These are phyloP conservation scores for Edaphochlamys debaryana DNA, from an alignment of 139 green algal genomes.

Conservation along the genomic window DNA sequence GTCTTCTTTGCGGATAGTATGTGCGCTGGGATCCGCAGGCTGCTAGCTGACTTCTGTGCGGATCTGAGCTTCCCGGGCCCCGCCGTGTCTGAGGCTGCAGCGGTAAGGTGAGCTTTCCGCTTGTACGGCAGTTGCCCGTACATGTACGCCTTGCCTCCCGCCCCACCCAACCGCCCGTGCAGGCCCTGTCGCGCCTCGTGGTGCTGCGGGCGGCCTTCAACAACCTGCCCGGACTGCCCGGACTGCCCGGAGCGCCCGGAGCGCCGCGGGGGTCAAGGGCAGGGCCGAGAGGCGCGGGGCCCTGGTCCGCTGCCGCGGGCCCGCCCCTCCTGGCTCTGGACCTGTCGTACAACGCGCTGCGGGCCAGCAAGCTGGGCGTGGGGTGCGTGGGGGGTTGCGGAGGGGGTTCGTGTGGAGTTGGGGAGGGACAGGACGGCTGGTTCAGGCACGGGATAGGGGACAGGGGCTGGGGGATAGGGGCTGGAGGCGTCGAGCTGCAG, in stretches of 20 bases:
- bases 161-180: not conserved
- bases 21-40: too few species aligned
- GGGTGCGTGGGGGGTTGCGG: not conserved
- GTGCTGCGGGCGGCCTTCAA: slow-evolving; percentile 25
- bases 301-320: too few species aligned
- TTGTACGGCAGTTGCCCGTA: not conserved
- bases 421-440: too few species aligned
- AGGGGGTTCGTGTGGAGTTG: not conserved
- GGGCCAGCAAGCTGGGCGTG: not conserved
- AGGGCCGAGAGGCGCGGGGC: not conserved
- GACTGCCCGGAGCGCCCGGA: not conserved
- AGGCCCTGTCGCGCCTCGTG: not conserved
- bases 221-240: not conserved
- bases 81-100: too few species aligned
- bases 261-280: not conserved
- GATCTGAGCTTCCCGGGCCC: too few species aligned
- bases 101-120: too few species aligned
- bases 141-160: not conserved
- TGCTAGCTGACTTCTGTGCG: too few species aligned
- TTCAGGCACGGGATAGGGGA: too few species aligned
- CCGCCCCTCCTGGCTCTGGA: slow-evolving; percentile 13
- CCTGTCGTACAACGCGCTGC: slow-evolving; percentile 33
- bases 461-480: too few species aligned
- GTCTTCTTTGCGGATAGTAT: too few species aligned
- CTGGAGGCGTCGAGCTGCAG: too few species aligned